Percentiles rank a stretch among this genome's conserved stretches.
phyloP scores from a whole-genome alignment of 805 yeast genomes.

The Jamesozyma lodderae region DNA sequence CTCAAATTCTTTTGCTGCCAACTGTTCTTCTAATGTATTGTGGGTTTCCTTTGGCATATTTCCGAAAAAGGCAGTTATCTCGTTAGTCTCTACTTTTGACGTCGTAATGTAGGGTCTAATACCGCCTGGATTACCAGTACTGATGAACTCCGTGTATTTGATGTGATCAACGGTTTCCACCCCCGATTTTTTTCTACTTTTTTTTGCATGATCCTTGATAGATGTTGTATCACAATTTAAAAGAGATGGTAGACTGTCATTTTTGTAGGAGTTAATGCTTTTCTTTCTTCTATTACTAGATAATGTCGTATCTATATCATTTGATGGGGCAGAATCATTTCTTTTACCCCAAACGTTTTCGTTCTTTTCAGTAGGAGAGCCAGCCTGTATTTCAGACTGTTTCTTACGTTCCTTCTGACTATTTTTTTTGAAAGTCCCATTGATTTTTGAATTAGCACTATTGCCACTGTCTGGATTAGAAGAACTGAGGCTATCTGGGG shows the following conservation, averaged over 20 bases:
- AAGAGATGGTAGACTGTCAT: constrained; percentile 17
- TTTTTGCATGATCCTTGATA: constrained; percentile 2
- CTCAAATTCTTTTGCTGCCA: constrained; percentile 76
- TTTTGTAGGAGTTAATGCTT: not conserved
- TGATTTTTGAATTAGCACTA: constrained; percentile 7
- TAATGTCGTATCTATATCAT: not conserved
- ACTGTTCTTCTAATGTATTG: constrained; percentile 49
- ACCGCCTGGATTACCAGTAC: constrained; percentile 17
- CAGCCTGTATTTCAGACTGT: constrained; percentile 2
- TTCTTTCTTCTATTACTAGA: not conserved
- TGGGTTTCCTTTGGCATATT: constrained; percentile 1
- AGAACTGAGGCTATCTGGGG: not conserved
- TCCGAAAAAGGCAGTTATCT: constrained; percentile 7
- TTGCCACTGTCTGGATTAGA: not conserved
- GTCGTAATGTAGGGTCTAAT: constrained; percentile 13
- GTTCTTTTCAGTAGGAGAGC: not conserved
- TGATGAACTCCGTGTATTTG: constrained; percentile 15
- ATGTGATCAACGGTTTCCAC: not conserved
- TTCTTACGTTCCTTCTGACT: constrained; percentile 25
- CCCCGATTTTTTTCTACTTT: constrained; percentile 1
- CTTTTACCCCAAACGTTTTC: constrained; percentile 20
- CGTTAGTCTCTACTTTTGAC: constrained; percentile 5
- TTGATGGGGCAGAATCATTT: not conserved
- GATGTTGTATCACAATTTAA: constrained; percentile 5
- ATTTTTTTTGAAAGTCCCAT: constrained; percentile 19